Evolutionary conservation across 768 basidiomycete species (phyloP), one percentile per base, ranked within the genome.

Genomic region (Chalciporus pseudorubinellus): DNA sequence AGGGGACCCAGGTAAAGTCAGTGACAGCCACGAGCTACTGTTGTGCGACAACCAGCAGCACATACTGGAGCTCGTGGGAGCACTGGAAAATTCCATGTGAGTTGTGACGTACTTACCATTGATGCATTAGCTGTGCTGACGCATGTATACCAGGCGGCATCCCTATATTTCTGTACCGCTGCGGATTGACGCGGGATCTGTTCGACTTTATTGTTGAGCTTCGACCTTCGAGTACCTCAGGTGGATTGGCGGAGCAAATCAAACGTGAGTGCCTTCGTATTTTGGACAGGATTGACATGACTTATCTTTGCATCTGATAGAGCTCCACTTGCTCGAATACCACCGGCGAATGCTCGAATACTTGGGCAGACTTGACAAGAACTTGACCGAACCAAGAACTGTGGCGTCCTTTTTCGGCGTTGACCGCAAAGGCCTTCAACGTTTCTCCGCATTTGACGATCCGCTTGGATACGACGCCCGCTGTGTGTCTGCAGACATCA

Each of bases 241-340:
- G 19, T 14, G 50, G 43, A 5, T 26, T 44, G 1, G 43, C 42
- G n/a, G 51, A 47, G 5, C 51, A 52, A 1, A 26, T 52, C 13
- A 41, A 11, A 16, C 16, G 7, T 52, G 6, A 34, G 45, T 41
- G 4, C 12, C 3, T 31, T 31, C n/a, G n/a, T n/a, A n/a, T n/a
- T n/a, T n/a, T n/a, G n/a, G n/a, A n/a, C n/a, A n/a, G n/a, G n/a
- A n/a, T n/a, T n/a, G n/a, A n/a, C n/a, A n/a, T n/a, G n/a, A n/a
- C n/a, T n/a, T n/a, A n/a, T n/a, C n/a, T n/a, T n/a, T n/a, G n/a
- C n/a, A n/a, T n/a, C n/a, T n/a, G n/a, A 9, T 31, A 48, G 47
- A 48, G n/a, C 47, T 48, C 20, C 47, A 48, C 22, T 21, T 48
- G 20, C 29, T 41, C 2, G 47, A 48, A 22, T 48, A 48, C 16